These are phyloP conservation scores for Termitomyces sp. DNA, from an alignment of 768 basidiomycete genomes.

Conservation along the genomic window DNA sequence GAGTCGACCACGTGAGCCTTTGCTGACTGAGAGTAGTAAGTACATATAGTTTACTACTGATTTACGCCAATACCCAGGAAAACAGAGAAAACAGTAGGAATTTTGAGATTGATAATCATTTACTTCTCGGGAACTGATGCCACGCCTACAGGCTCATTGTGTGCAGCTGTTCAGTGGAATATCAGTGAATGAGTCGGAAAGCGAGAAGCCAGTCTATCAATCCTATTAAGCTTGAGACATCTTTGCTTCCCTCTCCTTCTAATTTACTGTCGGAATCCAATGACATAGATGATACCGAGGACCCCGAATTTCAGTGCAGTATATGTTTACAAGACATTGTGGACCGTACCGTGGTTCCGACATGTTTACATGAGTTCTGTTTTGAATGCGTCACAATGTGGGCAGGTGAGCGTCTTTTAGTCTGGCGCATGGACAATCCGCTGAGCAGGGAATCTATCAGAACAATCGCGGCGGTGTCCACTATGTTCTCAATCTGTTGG, in stretches of 20 bases:
- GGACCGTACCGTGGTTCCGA: constrained; percentile 78
- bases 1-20: neutral
- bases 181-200: constrained; percentile 8
- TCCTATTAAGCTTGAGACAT: constrained; percentile 28
- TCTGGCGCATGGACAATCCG: neutral
- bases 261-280: neutral
- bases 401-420: constrained; percentile 56
- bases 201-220: constrained; percentile 28
- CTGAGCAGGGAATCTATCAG: constrained; percentile 25
- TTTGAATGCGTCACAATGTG: constrained; percentile 87
- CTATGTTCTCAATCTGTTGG: constrained; percentile 66
- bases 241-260: constrained; percentile 12
- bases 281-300: constrained; percentile 13
- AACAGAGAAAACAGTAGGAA: neutral
- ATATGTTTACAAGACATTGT: constrained; percentile 78
- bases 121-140: neutral
- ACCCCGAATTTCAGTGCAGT: constrained; percentile 62
- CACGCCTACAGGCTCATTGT: neutral
- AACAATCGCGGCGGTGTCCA: constrained; percentile 75
- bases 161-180: neutral
- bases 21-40: too few species aligned
- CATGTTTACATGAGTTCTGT: constrained; percentile 90
- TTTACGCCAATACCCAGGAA: neutral
- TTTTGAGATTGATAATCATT: too few species aligned
- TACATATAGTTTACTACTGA: neutral